These are phyloP conservation scores for Pythium scleroteichum DNA, from an alignment of 352 stramenopile species.

Conservation along the genomic window DNA sequence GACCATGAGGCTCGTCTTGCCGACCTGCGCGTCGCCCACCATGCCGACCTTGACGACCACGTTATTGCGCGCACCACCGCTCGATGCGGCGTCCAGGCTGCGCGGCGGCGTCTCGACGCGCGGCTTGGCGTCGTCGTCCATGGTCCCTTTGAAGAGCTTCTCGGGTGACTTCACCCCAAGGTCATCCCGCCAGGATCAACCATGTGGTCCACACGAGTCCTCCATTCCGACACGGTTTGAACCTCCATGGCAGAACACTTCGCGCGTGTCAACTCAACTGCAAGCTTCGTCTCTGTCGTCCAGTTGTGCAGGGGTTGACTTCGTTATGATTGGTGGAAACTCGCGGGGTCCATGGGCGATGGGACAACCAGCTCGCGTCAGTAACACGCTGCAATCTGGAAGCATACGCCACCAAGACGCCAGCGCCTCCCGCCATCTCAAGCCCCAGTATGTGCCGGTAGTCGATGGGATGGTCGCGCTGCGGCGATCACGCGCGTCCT, in stretches of 20 bases:
- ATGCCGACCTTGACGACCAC: slow-evolving; percentile 93
- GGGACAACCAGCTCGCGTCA: slow-evolving; percentile 6
- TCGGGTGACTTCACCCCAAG: neutral
- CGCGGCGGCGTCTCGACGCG: slow-evolving; percentile 24
- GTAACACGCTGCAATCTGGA: neutral
- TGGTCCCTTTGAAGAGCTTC: neutral
- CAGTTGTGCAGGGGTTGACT: neutral
- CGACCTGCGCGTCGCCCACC: slow-evolving; percentile 93
- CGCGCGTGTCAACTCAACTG: too few species aligned
- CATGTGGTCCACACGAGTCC: too few species aligned
- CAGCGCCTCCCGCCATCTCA: too few species aligned
- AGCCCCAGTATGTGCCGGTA: too few species aligned
- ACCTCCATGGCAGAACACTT: too few species aligned
- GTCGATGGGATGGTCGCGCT: too few species aligned
- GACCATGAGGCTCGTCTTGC: slow-evolving; percentile 96
- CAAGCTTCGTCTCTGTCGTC: too few species aligned
- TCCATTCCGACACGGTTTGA: too few species aligned
- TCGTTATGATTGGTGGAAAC: neutral
- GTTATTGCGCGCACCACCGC: slow-evolving; percentile 70
- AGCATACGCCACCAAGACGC: too few species aligned
- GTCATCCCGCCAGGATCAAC: too few species aligned
- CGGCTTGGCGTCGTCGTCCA: slow-evolving; percentile 23
- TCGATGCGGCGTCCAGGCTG: slow-evolving; percentile 28
- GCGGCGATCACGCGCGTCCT: too few species aligned
- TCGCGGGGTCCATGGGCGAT: too few species aligned